Percentiles rank a stretch among this genome's conserved stretches.
phyloP scores from a whole-genome alignment of 176 grass and related monocot species.

The Oryza meyeriana region DNA sequence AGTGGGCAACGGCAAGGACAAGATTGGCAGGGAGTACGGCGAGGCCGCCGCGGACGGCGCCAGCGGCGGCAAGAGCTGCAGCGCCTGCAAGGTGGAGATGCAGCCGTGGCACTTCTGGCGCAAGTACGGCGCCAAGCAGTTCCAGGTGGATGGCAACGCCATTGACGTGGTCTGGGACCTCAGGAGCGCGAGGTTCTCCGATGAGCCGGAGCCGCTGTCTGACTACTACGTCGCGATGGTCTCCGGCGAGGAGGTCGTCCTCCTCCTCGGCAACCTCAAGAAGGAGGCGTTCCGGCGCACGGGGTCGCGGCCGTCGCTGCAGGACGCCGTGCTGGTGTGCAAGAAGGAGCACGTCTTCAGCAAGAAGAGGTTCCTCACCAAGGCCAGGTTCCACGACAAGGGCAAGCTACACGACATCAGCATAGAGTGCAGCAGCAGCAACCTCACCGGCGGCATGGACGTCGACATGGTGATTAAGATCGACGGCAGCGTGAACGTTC shows the following conservation, averaged over 20 bases:
- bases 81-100: slow-evolving; percentile 86
- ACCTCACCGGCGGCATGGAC: slow-evolving; percentile 46
- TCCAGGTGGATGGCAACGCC: slow-evolving; percentile 53
- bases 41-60: not conserved
- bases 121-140: slow-evolving; percentile 70
- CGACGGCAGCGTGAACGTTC: slow-evolving; percentile 47
- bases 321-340: slow-evolving; percentile 59
- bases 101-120: slow-evolving; percentile 91
- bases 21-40: slow-evolving; percentile 33
- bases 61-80: slow-evolving; percentile 9
- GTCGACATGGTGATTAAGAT: slow-evolving; percentile 84
- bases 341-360: slow-evolving; percentile 90
- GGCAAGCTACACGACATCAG: slow-evolving; percentile 78
- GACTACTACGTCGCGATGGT: slow-evolving; percentile 84
- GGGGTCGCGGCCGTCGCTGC: slow-evolving; percentile 49
- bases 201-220: slow-evolving; percentile 62
- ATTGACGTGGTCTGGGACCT: slow-evolving; percentile 93
- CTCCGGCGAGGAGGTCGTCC: slow-evolving; percentile 52
- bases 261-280: slow-evolving; percentile 82
- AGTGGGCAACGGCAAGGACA: slow-evolving; percentile 43
- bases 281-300: slow-evolving; percentile 73
- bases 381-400: slow-evolving; percentile 59
- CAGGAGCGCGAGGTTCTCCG: slow-evolving; percentile 54
- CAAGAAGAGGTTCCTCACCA: slow-evolving; percentile 77
- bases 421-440: slow-evolving; percentile 69